Base-by-base conservation (phyloP, 306 rosid species). In the Alnus rubra region DNA sequence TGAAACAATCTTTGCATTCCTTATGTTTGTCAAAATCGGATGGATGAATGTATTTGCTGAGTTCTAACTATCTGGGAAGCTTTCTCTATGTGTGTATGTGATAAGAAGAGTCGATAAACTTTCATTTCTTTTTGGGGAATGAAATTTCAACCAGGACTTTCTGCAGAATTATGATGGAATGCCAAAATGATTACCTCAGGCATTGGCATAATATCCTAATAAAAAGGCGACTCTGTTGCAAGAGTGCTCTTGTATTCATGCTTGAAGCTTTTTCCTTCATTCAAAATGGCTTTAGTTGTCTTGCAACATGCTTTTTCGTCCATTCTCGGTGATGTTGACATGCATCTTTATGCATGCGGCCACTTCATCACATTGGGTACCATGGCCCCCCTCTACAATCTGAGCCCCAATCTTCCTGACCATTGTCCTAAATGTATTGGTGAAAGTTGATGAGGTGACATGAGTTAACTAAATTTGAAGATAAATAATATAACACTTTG, bases 1-100 rank as follows among this genome's bases (percentile, higher is more conserved):
- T 74, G 30, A 54, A 82, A 53, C 35, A 69, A 62, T 83, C 73
- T 12, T 69, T 45, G 69, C n/a, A 75, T 33, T 60, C 23, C 71
- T 70, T 48, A 72, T 3, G 33, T 48, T 81, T 70, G 33, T 60
- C 49, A 59, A 62, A 62, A n/a, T 60, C 35, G 28, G 69, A 62
- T 62, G 14, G 16, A 14, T 31, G 69, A 62, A 62, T 12, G 45
- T 62, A 31, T 62, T 31, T 62, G 69, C 19, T 9, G n/a, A 28
- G 12, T 59, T 59, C 31, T 59, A 59, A 59, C 35, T 28, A 37
- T 59, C 44, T 62, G 42, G 69, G 44, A 33, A 62, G 45, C 69
- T 59, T 59, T 31, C 16, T 31, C n/a, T 35, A 5, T 62, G 9
- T 31, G n/a, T 33, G 37, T 33, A 11, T 62, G n/a, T 23, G 16